Evolutionary conservation across 106 monocot genomes (phyloP).

Genomic region (Chionographis japonica): DNA sequence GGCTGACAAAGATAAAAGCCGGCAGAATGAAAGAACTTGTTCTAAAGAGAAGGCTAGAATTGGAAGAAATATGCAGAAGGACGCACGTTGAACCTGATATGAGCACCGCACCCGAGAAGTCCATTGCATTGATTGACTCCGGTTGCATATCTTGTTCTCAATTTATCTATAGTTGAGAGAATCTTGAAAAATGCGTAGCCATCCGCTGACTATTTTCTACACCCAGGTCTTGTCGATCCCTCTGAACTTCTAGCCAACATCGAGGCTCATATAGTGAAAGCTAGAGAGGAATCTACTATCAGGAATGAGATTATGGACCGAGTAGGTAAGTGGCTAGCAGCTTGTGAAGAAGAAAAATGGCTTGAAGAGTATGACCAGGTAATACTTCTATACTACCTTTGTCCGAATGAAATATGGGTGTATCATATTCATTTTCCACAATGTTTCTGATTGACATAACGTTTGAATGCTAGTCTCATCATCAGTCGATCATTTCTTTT

Average conservation of each 20-base stretch:
- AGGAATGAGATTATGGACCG: constrained; percentile 37
- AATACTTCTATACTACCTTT: not conserved
- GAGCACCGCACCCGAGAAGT: constrained; percentile 77
- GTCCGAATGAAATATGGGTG: too few species aligned
- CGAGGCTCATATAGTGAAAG: constrained; percentile 33
- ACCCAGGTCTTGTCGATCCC: constrained; percentile 37
- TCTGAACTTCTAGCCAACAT: constrained; percentile 40
- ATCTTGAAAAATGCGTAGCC: too few species aligned
- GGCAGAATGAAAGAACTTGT: constrained; percentile 93
- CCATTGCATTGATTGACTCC: constrained; percentile 74
- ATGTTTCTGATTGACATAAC: not conserved
- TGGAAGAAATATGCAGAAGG: constrained; percentile 77
- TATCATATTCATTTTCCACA: too few species aligned
- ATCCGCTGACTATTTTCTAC: too few species aligned
- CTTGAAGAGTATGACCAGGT: constrained; percentile 81
- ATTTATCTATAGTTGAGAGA: too few species aligned
- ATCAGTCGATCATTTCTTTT: not conserved
- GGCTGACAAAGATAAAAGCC: constrained; percentile 68
- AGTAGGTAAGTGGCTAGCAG: constrained; percentile 31
- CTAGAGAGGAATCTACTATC: constrained; percentile 15
- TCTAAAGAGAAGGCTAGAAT: constrained; percentile 62
- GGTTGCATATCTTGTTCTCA: constrained; percentile 34
- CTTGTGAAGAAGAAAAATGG: constrained; percentile 52
- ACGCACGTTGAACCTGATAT: constrained; percentile 82
- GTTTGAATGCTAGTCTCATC: not conserved